These are phyloP conservation scores for Aureobasidium mangrovei DNA, from an alignment of 2,329 filamentous ascomycete genomes.

Conservation along the genomic window DNA sequence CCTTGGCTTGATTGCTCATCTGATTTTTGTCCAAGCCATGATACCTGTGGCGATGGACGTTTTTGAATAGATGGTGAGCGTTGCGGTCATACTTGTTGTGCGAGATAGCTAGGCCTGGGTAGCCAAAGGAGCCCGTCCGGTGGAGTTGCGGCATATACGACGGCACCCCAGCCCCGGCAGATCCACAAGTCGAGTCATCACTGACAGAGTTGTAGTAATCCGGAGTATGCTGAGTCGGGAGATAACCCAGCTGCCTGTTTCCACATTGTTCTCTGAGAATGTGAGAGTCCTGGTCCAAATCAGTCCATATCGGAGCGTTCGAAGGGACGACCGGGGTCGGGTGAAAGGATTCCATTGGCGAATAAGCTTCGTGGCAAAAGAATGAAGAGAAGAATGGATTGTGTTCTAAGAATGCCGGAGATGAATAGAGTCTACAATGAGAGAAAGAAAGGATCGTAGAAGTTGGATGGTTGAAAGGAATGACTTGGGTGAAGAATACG, in stretches of 20 bases:
- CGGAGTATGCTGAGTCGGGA: constrained; percentile 2
- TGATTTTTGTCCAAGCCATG: not conserved
- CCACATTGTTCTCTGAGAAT: constrained; percentile 35
- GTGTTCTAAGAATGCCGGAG: constrained; percentile 34
- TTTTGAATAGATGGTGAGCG: not conserved
- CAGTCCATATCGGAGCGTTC: constrained; percentile 31
- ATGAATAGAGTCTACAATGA: constrained; percentile 17
- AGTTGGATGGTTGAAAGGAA: constrained; percentile 34
- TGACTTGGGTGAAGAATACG: constrained; percentile 25
- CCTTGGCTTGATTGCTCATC: constrained; percentile 12
- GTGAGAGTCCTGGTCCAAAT: constrained; percentile 18
- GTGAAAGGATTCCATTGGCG: constrained; percentile 22
- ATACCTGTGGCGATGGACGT: not conserved
- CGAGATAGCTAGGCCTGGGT: not conserved
- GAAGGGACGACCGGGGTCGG: constrained; percentile 34
- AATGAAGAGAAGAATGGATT: constrained; percentile 20
- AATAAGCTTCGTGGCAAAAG: constrained; percentile 27
- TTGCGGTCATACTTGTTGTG: not conserved
- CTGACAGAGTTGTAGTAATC: not conserved
- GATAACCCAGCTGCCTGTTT: constrained; percentile 31
- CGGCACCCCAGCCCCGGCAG: not conserved
- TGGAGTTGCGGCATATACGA: not conserved
- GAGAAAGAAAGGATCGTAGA: constrained; percentile 32
- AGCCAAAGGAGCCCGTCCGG: no score
- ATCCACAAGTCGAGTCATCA: constrained; percentile 8